These are phyloP conservation scores for Theileria sp. DNA, from an alignment of 169 alveolate genomes.

Conservation along the genomic window DNA sequence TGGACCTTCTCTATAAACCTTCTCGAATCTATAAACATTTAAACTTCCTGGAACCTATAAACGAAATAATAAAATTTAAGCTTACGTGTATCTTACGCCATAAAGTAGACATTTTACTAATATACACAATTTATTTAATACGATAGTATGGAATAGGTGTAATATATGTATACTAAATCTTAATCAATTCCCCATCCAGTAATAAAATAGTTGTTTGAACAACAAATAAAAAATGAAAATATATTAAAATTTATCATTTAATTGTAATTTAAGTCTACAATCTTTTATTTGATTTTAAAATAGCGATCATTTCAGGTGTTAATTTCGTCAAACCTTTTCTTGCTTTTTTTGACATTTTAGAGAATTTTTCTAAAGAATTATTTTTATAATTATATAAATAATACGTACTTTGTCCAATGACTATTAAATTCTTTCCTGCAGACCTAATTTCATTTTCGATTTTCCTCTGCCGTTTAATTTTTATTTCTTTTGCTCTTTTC, in stretches of 20 bases:
- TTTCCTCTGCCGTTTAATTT: conserved; percentile 32
- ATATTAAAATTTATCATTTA: neutral
- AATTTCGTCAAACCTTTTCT: conserved; percentile 46
- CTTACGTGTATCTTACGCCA: conserved; percentile 67
- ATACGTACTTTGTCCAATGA: conserved; percentile 56
- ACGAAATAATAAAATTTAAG: neutral
- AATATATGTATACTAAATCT: neutral
- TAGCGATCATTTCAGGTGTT: conserved; percentile 60
- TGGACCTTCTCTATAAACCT: conserved; percentile 61
- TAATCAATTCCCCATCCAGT: conserved; percentile 9
- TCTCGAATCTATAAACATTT: conserved; percentile 55
- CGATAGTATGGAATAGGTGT: neutral
- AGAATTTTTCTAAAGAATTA: conserved; percentile 43
- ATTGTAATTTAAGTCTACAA: neutral
- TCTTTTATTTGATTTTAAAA: conserved; percentile 21
- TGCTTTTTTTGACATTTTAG: conserved; percentile 67
- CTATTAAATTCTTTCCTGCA: conserved; percentile 58
- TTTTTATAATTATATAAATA: neutral
- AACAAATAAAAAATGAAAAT: neutral
- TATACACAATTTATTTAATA: neutral
- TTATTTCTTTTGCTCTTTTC: conserved; percentile 18
- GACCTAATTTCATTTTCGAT: conserved; percentile 58
- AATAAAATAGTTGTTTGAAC: neutral
- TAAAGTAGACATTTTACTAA: conserved; percentile 57
- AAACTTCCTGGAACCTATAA: conserved; percentile 60